Evolutionary conservation across 306 rosid species (phyloP).

Genomic region (Prunus mongolica): DNA sequence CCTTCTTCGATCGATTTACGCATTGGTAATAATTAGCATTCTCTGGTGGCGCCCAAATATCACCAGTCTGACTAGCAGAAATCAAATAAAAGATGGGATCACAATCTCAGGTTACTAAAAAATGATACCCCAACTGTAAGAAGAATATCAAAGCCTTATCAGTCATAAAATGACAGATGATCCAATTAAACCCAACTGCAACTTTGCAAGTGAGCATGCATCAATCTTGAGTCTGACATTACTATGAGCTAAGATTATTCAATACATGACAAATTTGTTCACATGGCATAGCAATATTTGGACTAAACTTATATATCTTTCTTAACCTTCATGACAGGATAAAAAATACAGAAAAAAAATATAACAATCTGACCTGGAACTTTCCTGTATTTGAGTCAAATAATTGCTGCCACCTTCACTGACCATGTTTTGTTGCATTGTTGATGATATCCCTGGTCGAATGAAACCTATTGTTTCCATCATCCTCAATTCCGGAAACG

Average conservation of each 20-base stretch:
- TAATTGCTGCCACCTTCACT: background rate
- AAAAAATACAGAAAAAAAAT: too few species aligned
- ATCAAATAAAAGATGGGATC: slow-evolving; percentile 33
- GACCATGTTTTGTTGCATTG: background rate
- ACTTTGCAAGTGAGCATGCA: too few species aligned
- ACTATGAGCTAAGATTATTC: too few species aligned
- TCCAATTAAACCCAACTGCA: too few species aligned
- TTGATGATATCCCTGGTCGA: background rate
- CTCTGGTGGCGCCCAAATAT: slow-evolving; percentile 54
- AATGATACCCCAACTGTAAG: background rate
- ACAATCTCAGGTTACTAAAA: slow-evolving; percentile 10
- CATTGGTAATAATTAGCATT: slow-evolving; percentile 40
- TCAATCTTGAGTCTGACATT: too few species aligned
- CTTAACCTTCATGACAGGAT: too few species aligned
- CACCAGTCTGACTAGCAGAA: slow-evolving; percentile 47
- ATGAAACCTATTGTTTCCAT: background rate
- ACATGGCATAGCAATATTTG: too few species aligned
- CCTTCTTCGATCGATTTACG: slow-evolving; percentile 19
- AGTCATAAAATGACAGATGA: too few species aligned
- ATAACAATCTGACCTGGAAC: background rate
- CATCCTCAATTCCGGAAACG: slow-evolving; percentile 23
- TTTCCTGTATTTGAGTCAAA: background rate
- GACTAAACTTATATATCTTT: too few species aligned
- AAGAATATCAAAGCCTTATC: background rate
- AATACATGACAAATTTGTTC: too few species aligned